Conservation (phyloP, 2,329 filamentous ascomycete genomes). For the Nigrospora oryzae region DNA sequence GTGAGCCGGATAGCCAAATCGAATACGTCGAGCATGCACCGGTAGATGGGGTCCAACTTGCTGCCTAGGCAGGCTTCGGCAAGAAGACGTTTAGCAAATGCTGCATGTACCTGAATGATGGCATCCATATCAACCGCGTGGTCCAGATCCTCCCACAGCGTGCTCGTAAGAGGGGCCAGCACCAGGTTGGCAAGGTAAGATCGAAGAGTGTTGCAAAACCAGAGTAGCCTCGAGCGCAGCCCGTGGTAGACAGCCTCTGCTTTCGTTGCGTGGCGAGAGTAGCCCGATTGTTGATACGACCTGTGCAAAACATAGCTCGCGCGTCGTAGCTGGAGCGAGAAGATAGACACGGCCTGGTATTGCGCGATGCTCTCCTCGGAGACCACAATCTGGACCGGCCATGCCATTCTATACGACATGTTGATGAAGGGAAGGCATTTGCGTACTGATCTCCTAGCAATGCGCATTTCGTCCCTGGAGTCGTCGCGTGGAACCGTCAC, state of each 20-base stretch:
- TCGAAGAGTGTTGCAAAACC: slow-evolving; percentile 69
- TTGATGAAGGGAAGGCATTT: slow-evolving; percentile 54
- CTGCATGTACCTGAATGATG: slow-evolving; percentile 65
- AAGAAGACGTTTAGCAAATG: slow-evolving; percentile 53
- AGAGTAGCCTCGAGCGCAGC: slow-evolving; percentile 62
- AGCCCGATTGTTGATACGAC: slow-evolving; percentile 34
- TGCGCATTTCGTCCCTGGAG: slow-evolving; percentile 31
- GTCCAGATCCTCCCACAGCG: slow-evolving; percentile 49
- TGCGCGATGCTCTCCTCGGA: slow-evolving; percentile 51
- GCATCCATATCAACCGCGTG: slow-evolving; percentile 66
- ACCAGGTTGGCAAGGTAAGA: slow-evolving; percentile 71
- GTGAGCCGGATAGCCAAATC: slow-evolving; percentile 67
- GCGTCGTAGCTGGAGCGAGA: slow-evolving; percentile 71
- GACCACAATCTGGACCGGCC: slow-evolving; percentile 65
- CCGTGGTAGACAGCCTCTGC: slow-evolving; percentile 44
- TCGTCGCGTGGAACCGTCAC: slow-evolving; percentile 40
- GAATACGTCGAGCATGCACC: slow-evolving; percentile 66
- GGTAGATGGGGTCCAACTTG: slow-evolving; percentile 61
- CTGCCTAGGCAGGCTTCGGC: slow-evolving; percentile 62
- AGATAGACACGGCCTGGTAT: slow-evolving; percentile 66
- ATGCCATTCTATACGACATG: slow-evolving; percentile 59
- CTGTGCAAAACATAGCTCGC: slow-evolving; percentile 59
- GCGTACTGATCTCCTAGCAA: slow-evolving; percentile 48
- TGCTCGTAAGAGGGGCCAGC: slow-evolving; percentile 48
- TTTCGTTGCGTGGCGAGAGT: slow-evolving; percentile 25